Base-by-base conservation (phyloP, 345 rosid species). In the Populus tremula region DNA sequence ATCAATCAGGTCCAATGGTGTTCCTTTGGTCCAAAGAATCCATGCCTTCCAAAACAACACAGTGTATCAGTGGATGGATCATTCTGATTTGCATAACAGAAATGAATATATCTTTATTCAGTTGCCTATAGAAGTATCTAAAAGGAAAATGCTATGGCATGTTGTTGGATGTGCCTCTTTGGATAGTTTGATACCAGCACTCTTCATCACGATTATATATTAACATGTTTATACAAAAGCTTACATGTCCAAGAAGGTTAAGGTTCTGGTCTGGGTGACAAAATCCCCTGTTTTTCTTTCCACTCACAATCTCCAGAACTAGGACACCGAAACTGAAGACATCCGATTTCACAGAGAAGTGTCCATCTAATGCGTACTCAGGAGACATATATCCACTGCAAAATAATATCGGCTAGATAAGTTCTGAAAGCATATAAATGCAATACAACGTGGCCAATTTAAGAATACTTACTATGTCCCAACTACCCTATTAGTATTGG, bases 41-140 rank as follows among this genome's bases (percentile, higher is more conserved):
- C 78, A 75, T 31, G 85, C 88, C 88, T 85, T 67, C 16, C 20
- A 33, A 67, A 67, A 33, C 10, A 47, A 47, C 17, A 47, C 1
- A 13, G 5, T 47, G 6, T 47, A 47, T 47, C 1, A 14, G 20
- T 14, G 53, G 18, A 47, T 47, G 17, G 18, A 47, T 47, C 18
- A 47, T 47, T 47, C 6, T 47, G 53, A 47, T 47, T 47, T 14
- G 53, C 53, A 3, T 47, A 41, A 41, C 4, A 41, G 13, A 13
- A 41, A 41, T 2, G 11, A 53, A 53, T 53, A 6, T 5, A 53
- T 53, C n/a, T 53, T 47, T 47, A 0, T 53, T 53, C n/a, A 7
- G 23, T 53, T 53, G 7, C 20, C n/a, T 20, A 53, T 7, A 20
- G 23, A 53, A 20, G 61, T 2, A 53, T 6, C 23, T 0, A 1